Base-by-base conservation (phyloP, 345 rosid species). In the Dipteronia sinensis region DNA sequence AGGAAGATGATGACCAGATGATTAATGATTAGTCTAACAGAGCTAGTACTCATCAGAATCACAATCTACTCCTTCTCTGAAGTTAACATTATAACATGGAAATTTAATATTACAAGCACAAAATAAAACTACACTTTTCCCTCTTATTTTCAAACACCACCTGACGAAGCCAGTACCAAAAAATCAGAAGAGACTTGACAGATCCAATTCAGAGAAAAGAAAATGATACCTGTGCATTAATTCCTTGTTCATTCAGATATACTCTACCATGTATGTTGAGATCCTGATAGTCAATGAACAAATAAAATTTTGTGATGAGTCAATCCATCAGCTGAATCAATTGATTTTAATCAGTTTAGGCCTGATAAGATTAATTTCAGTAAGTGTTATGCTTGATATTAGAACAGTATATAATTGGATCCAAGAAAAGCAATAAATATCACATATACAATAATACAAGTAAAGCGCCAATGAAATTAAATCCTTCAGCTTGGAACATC, bases 241-340 rank as follows among this genome's bases (percentile, higher is more conserved):
- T 90, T 76, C 99, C 99, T 90, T 92, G 98, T 79, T 87, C 97
- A 77, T 87, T 93, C 77, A 95, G 78, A 81, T 95, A 91, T 74
- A 95, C 85, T 73, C 99, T 86, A 70, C 99, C 99, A 74, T 63
- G 91, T 71, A 93, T 83, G 79, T 95, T 89, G 73, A 83, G 87
- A 77, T 76, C 94, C 94, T 91, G 83, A n/a, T 3, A 38, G 76
- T 17, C 67, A 2, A 69, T 9, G 22, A 49, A 64, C 59, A 49
- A 58, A 56, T 20, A 29, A 56, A 34, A 16, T 7, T 4, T 29
- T 44, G 20, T 11, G 6, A 27, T 15, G 8, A 67, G 58, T 12
- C 13, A 19, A 67, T 46, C 17, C 17, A 29, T 44, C 13, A 59
- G 44, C 42, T 56, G 7, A 19, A 38, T 12, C 51, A 67, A 61